Percentiles rank a stretch among this genome's conserved stretches.
Evolutionary conservation across 139 green algal genomes (phyloP).

Genomic region (Chlorella sorokiniana): DNA sequence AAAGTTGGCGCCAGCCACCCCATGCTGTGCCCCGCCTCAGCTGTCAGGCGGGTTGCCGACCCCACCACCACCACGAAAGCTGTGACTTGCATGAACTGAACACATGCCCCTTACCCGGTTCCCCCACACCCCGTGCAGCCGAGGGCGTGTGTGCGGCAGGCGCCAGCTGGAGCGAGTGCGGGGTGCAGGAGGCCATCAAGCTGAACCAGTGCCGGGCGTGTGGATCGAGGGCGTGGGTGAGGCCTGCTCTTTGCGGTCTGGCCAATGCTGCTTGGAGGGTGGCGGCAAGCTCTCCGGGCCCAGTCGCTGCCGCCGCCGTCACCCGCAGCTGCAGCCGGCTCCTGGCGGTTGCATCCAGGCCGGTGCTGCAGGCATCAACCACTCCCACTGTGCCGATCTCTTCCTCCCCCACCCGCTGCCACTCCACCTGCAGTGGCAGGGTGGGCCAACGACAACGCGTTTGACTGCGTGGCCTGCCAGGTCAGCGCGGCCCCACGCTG

Average conservation of each 20-base stretch:
- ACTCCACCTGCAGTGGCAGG: background rate
- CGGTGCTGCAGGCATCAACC: too few species aligned
- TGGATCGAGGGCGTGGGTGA: constrained; percentile 16
- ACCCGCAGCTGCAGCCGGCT: background rate
- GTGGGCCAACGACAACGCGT: constrained; percentile 2
- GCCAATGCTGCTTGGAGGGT: too few species aligned
- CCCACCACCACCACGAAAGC: background rate
- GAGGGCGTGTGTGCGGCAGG: background rate
- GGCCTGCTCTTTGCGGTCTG: too few species aligned
- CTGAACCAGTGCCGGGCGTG: constrained; percentile 28
- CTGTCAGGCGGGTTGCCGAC: too few species aligned
- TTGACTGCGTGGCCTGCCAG: constrained; percentile 27
- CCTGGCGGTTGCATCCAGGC: too few species aligned
- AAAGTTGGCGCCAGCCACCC: too few species aligned
- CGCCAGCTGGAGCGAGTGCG: background rate
- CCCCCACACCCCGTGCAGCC: background rate
- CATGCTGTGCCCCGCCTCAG: too few species aligned
- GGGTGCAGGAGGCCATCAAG: constrained; percentile 13
- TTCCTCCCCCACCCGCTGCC: too few species aligned
- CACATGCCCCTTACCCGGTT: background rate
- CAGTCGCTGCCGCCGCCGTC: too few species aligned
- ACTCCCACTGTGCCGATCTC: too few species aligned
- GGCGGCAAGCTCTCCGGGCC: too few species aligned
- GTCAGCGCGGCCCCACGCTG: background rate
- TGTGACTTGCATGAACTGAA: background rate